phyloP scores from a whole-genome alignment of 1,284 basidiomycete genomes.

The Tremellales sp. region DNA sequence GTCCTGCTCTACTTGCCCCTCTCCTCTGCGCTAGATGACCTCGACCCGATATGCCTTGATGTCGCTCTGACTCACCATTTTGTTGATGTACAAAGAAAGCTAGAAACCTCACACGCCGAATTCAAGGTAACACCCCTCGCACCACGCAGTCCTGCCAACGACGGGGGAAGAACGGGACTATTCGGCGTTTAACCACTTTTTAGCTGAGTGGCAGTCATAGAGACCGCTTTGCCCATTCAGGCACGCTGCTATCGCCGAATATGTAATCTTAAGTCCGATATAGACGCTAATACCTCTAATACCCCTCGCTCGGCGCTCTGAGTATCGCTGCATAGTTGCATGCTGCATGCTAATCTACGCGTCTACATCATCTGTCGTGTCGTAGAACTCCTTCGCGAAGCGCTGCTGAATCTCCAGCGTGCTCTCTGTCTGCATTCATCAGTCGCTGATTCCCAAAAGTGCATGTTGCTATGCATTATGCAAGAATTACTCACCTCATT shows the following conservation, averaged over 20 bases:
- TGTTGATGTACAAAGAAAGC: slow-evolving; percentile 15
- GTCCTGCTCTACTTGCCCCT: too few species aligned
- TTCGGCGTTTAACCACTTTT: not conserved
- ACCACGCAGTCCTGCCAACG: not conserved
- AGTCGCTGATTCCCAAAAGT: not conserved
- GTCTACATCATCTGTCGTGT: slow-evolving; percentile 68
- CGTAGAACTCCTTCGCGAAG: slow-evolving; percentile 79
- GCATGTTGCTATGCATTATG: too few species aligned
- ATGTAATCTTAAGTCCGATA: not conserved
- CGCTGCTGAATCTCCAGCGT: slow-evolving; percentile 68
- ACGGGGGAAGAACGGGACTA: not conserved
- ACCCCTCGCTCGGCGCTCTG: too few species aligned
- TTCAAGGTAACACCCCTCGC: too few species aligned
- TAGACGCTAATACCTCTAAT: not conserved
- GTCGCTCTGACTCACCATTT: slow-evolving; percentile 19
- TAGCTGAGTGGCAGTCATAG: not conserved
- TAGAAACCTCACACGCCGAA: slow-evolving; percentile 6
- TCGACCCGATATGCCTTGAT: not conserved
- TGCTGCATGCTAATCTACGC: slow-evolving; percentile 25
- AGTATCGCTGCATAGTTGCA: too few species aligned
- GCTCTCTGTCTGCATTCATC: slow-evolving; percentile 54
- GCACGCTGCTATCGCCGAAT: not conserved
- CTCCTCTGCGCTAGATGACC: not conserved
- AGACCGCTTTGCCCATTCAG: not conserved
- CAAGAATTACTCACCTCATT: slow-evolving; percentile 17